Evolutionary conservation across 2,329 filamentous ascomycete species (phyloP).

Genomic region (Diaporthe sp.): DNA sequence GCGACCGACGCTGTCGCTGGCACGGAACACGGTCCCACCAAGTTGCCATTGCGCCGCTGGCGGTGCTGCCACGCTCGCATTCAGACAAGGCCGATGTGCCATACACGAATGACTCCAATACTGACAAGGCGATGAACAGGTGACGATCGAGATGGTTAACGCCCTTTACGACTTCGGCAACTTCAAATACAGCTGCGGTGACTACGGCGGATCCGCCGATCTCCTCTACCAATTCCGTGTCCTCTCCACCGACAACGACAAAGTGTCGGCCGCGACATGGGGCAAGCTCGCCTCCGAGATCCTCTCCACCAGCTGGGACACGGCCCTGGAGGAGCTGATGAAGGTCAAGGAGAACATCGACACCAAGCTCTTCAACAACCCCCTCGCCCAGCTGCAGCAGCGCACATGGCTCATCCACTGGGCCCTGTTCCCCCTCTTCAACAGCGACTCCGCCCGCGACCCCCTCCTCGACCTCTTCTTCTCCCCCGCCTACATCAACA

Average conservation of each 20-base stretch:
- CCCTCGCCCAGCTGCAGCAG: conserved; percentile 94
- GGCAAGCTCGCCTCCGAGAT: conserved; percentile 98
- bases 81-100: background rate
- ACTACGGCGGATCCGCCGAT: conserved; percentile 91
- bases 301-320: conserved; percentile 94
- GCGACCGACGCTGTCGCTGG: background rate
- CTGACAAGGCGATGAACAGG: conserved; percentile 56
- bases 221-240: conserved; percentile 98
- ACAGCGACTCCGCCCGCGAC: conserved; percentile 93
- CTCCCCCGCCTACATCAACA: conserved; percentile 98
- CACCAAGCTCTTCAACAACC: conserved; percentile 95
- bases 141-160: conserved; percentile 96
- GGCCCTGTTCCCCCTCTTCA: conserved; percentile 99
- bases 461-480: conserved; percentile 96
- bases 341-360: conserved; percentile 95
- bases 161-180: conserved; percentile 95
- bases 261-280: conserved; percentile 95
- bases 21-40: too few species aligned
- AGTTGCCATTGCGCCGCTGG: background rate
- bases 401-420: conserved; percentile 98
- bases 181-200: conserved; percentile 98
- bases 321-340: conserved; percentile 88
- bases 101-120: conserved; percentile 40
- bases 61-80: background rate
- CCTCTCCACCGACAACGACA: conserved; percentile 98